Evolutionary conservation across 306 rosid species (phyloP).

Genomic region (Cicer arietinum): DNA sequence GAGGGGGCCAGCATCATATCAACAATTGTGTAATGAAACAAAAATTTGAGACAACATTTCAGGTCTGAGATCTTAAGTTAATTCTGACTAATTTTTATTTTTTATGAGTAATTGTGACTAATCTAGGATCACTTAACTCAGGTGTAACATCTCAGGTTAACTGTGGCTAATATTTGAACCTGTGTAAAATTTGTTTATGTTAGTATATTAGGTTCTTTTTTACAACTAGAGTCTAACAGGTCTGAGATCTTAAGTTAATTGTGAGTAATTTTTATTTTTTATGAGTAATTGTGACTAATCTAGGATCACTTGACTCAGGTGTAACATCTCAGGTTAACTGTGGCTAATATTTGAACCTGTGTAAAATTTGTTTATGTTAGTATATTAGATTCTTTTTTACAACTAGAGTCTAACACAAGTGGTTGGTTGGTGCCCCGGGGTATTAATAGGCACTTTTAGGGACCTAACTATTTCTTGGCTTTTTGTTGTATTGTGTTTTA

Average conservation of each 20-base stretch:
- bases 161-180: background rate
- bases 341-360: background rate
- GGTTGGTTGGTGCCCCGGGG: no score
- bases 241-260: background rate
- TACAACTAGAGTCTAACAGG: no score
- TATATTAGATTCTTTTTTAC: background rate
- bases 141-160: background rate
- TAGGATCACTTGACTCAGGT: background rate
- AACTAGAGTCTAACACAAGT: no score
- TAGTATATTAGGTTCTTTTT: background rate
- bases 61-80: background rate
- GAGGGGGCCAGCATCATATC: constrained; percentile 4
- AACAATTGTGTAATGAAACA: background rate
- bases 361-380: background rate
- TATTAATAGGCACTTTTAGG: background rate
- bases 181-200: background rate
- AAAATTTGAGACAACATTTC: background rate
- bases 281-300: background rate
- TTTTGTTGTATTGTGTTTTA: constrained; percentile 35
- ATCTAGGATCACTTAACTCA: background rate
- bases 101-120: background rate
- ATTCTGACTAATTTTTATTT: background rate
- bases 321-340: background rate
- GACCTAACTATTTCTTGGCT: constrained; percentile 8
- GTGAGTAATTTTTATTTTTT: background rate